Evolutionary conservation across 148 eudicot species (phyloP).

Genomic region (Polygonum maritimum): DNA sequence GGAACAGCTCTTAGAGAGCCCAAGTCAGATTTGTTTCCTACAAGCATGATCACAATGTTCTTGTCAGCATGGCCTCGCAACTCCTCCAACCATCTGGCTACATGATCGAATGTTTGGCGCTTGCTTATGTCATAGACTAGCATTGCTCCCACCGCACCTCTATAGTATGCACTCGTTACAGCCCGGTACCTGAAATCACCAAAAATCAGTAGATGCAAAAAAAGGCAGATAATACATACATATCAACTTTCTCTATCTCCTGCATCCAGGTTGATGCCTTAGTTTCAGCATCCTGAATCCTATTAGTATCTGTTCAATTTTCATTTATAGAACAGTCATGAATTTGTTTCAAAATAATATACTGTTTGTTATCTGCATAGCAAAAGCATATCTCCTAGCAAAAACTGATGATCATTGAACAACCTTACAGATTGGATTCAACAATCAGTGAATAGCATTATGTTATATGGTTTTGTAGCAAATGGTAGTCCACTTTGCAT

Average conservation of each 20-base stretch:
- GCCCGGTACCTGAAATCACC: constrained; percentile 39
- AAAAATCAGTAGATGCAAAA: neutral
- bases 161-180: constrained; percentile 56
- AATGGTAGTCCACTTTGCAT: neutral
- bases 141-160: constrained; percentile 65
- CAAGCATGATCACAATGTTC: constrained; percentile 46
- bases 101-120: constrained; percentile 54
- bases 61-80: constrained; percentile 49
- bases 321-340: neutral
- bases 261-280: neutral
- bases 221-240: neutral
- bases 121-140: constrained; percentile 49
- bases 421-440: neutral
- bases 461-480: neutral
- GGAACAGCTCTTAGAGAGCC: constrained; percentile 46
- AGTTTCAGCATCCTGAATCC: neutral
- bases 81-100: constrained; percentile 54
- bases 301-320: neutral
- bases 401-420: neutral
- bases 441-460: neutral
- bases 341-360: neutral
- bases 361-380: neutral
- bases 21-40: constrained; percentile 50
- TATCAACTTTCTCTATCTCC: neutral
- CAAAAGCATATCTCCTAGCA: neutral